Evolutionary conservation across 2,329 filamentous ascomycete genomes (phyloP).

Genomic region (Pseudogymnoascus sp.): DNA sequence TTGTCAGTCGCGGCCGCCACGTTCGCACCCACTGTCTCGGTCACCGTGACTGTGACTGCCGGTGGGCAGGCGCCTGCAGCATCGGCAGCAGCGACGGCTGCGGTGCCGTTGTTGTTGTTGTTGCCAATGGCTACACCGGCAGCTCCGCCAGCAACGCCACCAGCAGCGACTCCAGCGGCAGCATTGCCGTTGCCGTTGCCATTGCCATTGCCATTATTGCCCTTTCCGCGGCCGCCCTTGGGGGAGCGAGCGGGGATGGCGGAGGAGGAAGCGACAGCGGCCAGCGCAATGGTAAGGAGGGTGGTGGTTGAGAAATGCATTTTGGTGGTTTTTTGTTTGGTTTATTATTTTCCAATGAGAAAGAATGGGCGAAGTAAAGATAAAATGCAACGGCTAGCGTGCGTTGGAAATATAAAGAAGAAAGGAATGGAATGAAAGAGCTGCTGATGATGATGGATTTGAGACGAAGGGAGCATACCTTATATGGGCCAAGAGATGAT

Average conservation of each 20-base stretch:
- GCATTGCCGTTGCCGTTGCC: not conserved
- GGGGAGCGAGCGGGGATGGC: not conserved
- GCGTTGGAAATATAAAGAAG: not conserved
- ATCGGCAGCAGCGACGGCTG: not conserved
- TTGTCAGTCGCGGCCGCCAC: not conserved
- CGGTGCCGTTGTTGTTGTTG: not conserved
- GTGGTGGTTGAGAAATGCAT: not conserved
- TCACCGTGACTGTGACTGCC: not conserved
- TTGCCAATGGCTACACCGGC: not conserved
- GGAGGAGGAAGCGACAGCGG: constrained; percentile 3
- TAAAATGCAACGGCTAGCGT: constrained; percentile 1
- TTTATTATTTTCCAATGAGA: not conserved
- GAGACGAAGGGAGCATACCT: not conserved
- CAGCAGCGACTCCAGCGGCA: not conserved
- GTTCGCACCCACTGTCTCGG: not conserved
- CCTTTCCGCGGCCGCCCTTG: not conserved
- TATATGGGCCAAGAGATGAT: constrained; percentile 2
- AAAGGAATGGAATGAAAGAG: not conserved
- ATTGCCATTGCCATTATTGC: not conserved
- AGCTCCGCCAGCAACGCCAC: not conserved
- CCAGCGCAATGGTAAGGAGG: not conserved
- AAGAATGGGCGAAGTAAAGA: not conserved
- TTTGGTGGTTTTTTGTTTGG: not conserved
- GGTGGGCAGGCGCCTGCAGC: constrained; percentile 9
- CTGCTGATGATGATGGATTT: not conserved